Conservation (phyloP, 352 stramenopile genomes). For the Globisporangium orthogonon region DNA sequence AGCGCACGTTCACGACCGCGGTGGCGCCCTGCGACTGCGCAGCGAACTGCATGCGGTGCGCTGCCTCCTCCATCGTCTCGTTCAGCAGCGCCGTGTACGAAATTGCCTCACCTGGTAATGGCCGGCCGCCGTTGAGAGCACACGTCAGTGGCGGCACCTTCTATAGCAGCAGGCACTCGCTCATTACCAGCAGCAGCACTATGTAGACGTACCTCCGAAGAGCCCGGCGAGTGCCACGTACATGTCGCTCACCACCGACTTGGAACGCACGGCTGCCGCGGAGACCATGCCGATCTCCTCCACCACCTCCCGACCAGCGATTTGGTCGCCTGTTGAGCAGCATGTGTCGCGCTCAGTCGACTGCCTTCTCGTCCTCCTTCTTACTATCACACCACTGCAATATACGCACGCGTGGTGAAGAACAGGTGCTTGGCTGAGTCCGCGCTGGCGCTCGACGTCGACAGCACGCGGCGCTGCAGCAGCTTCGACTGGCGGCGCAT, state of each 20-base stretch:
- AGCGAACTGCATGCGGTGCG: conserved; percentile 72
- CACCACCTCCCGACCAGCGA: conserved; percentile 59
- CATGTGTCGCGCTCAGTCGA: neutral
- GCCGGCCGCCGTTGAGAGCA: no score
- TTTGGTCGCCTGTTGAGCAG: conserved; percentile 36
- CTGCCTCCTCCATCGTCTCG: conserved; percentile 70
- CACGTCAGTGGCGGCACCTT: neutral
- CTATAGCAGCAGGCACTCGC: neutral
- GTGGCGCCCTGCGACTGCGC: conserved; percentile 70
- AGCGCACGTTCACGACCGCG: conserved; percentile 70
- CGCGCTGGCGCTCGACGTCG: neutral
- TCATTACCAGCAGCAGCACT: neutral
- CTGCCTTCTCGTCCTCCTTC: no score
- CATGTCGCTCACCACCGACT: conserved; percentile 80
- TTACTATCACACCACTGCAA: no score
- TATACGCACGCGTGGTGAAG: conserved; percentile 58
- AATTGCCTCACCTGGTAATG: conserved; percentile 38
- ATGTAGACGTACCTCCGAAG: conserved; percentile 35
- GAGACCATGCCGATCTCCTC: conserved; percentile 76
- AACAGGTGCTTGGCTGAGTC: conserved; percentile 29
- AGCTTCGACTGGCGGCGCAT: neutral
- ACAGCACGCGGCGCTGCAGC: conserved; percentile 6
- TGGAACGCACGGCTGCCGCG: conserved; percentile 69
- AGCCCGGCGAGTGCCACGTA: conserved; percentile 66
- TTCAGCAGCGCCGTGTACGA: conserved; percentile 83